phyloP scores from a whole-genome alignment of 2,329 filamentous ascomycete genomes.

The Neofusicoccum cordaticola region DNA sequence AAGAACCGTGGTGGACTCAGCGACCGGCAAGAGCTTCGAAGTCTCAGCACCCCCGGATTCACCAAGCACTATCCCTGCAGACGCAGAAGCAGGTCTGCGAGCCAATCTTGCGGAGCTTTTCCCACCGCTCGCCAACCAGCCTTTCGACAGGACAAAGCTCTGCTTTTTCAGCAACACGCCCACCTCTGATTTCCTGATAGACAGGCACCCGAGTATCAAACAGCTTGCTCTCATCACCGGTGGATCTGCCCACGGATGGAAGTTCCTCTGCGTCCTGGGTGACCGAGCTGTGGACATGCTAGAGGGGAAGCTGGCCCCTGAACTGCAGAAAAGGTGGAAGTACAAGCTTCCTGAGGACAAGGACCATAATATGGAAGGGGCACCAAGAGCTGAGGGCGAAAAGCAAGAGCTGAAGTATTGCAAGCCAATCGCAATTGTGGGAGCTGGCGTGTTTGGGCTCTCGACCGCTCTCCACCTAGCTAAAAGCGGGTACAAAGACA shows the following conservation, averaged over 20 bases:
- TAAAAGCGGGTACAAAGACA: constrained; percentile 26
- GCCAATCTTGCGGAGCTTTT: constrained; percentile 14
- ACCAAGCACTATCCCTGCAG: constrained; percentile 13
- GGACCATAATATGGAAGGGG: constrained; percentile 15
- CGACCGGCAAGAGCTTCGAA: not conserved
- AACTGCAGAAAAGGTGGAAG: constrained; percentile 14
- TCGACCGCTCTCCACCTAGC: constrained; percentile 40
- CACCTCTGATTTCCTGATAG: constrained; percentile 55
- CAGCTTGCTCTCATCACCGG: constrained; percentile 59
- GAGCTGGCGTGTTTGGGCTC: constrained; percentile 38
- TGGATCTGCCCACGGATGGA: constrained; percentile 62
- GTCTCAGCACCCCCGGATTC: constrained; percentile 6
- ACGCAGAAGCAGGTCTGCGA: constrained; percentile 2
- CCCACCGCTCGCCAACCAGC: constrained; percentile 32
- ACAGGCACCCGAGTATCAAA: constrained; percentile 48
- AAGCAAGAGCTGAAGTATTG: constrained; percentile 15
- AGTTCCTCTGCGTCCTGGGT: constrained; percentile 59
- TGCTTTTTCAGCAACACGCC: constrained; percentile 60
- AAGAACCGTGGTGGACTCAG: not conserved
- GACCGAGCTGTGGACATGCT: constrained; percentile 49
- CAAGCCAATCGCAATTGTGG: constrained; percentile 27
- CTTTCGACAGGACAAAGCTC: constrained; percentile 47
- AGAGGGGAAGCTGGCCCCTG: constrained; percentile 8
- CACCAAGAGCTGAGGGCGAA: constrained; percentile 3
- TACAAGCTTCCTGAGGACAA: constrained; percentile 8